These are phyloP conservation scores for Cymodocea nodosa DNA, from an alignment of 116 monocot genomes.

Conservation along the genomic window DNA sequence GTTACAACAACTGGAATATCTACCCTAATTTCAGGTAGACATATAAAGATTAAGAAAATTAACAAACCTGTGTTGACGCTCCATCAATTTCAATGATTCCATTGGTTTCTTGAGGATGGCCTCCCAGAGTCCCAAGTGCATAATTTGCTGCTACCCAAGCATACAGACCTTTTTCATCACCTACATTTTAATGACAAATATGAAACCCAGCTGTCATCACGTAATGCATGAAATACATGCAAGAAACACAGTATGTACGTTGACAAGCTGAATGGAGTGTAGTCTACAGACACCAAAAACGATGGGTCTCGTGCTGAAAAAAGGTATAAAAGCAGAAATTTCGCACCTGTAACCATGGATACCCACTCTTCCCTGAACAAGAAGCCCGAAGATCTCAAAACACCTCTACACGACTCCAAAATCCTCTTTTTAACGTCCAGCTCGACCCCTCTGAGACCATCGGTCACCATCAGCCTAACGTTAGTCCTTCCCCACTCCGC, in stretches of 20 bases:
- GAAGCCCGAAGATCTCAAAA: constrained; percentile 53
- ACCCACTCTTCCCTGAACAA: constrained; percentile 72
- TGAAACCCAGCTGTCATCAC: not conserved
- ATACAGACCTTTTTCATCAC: constrained; percentile 65
- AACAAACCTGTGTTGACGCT: not conserved
- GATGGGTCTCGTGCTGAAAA: no score
- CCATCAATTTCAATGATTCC: constrained; percentile 82
- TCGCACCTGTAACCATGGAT: constrained; percentile 58
- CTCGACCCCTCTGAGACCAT: constrained; percentile 52
- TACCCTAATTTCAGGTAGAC: no score
- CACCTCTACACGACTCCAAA: constrained; percentile 58
- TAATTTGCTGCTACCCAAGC: constrained; percentile 82
- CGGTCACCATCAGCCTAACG: constrained; percentile 69
- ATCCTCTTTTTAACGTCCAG: constrained; percentile 24
- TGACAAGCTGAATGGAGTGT: no score
- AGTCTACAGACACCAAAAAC: no score
- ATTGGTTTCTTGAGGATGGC: constrained; percentile 47
- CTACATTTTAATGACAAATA: constrained; percentile 11
- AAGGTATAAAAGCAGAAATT: not conserved
- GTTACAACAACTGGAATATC: no score
- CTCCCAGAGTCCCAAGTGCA: constrained; percentile 61
- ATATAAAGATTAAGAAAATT: not conserved
- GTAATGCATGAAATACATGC: not conserved
- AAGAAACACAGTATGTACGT: no score
- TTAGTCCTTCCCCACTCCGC: constrained; percentile 51